Evolutionary conservation across 768 basidiomycete genomes (phyloP), one percentile per base, ranked within the genome.

Genomic region (Cubamyces lactineus): DNA sequence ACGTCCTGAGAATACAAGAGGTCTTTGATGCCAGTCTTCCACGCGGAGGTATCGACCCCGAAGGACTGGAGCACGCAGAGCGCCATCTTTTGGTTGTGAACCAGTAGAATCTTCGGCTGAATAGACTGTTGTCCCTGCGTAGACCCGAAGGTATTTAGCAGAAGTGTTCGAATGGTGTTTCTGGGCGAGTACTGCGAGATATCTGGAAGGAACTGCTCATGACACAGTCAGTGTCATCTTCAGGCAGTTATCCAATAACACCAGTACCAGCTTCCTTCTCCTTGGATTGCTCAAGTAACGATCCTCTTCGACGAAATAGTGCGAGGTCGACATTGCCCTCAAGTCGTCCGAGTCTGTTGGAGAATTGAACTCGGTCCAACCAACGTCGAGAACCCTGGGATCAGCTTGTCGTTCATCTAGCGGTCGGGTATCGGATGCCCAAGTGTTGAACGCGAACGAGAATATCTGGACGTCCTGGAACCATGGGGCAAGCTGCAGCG

Each of bases 21-120:
- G 8, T 72, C 70, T 57, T 67, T 72, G 40, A 85, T 70, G 2
- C 81, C 81, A 11, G 70, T 72, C 1, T 73, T 68, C 79, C 80
- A 86, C 1, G 49, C 46, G n/a, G 71, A 71, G 8, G 72, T 72
- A 40, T 84, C 74, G 17, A 85, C 69, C 12, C 78, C 80, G 13
- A 80, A 72, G 30, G 75, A 77, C 17, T 65, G 64, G 7, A 86
- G 72, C 11, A 78, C 71, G n/a, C 73, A 73, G 6, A 72, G 66
- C 0, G 81, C 75, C 63, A 77, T 69, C 42, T 75, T 69, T 59
- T 78, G 74, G 26, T 80, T 73, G 45, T 80, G 75, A 3, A 85
- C 80, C 7, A 87, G 75, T 5, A 86, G 69, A 24, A 86, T 66
- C 52, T 78, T 67, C 0, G 84, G 83, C 2, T 50, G 23, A 5